A percentile compares a stretch with the other conserved stretches of the same genome.
These are phyloP conservation scores for Pichia sp. DNA, from an alignment of 1,139 yeast genomes.

Conservation along the genomic window DNA sequence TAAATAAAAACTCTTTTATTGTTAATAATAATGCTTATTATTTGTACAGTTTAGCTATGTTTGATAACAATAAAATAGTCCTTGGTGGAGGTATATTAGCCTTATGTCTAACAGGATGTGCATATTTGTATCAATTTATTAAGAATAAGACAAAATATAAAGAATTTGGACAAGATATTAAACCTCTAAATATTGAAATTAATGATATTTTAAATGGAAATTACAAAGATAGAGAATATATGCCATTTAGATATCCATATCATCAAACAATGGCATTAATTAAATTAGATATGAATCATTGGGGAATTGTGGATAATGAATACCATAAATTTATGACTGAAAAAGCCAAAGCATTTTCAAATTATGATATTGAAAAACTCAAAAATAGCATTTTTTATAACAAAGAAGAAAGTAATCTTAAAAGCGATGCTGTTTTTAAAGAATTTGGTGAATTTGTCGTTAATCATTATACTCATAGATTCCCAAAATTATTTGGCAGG, in stretches of 20 bases:
- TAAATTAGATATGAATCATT: slow-evolving; percentile 45
- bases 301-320: slow-evolving; percentile 48
- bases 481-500: slow-evolving; percentile 42
- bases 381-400: slow-evolving; percentile 32
- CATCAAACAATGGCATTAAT: slow-evolving; percentile 52
- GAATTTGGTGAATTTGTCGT: slow-evolving; percentile 43
- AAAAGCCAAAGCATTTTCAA: slow-evolving; percentile 36
- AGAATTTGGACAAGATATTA: slow-evolving; percentile 33
- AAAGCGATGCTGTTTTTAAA: slow-evolving; percentile 37
- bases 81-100: background rate
- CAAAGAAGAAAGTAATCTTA: slow-evolving; percentile 32
- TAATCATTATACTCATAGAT: slow-evolving; percentile 39
- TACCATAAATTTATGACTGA: slow-evolving; percentile 42
- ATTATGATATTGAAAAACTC: slow-evolving; percentile 33
- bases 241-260: slow-evolving; percentile 53
- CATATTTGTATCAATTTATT: background rate
- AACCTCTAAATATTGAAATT: slow-evolving; percentile 43
- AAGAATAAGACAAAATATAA: slow-evolving; percentile 1
- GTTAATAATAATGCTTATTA: too few species aligned
- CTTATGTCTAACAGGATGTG: background rate
- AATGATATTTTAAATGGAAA: slow-evolving; percentile 35
- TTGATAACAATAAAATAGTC: too few species aligned
- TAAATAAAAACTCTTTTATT: too few species aligned
- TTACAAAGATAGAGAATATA: slow-evolving; percentile 49
- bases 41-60: too few species aligned